phyloP scores from a whole-genome alignment of 768 basidiomycete genomes.

The Neoboletus subvelutipes region DNA sequence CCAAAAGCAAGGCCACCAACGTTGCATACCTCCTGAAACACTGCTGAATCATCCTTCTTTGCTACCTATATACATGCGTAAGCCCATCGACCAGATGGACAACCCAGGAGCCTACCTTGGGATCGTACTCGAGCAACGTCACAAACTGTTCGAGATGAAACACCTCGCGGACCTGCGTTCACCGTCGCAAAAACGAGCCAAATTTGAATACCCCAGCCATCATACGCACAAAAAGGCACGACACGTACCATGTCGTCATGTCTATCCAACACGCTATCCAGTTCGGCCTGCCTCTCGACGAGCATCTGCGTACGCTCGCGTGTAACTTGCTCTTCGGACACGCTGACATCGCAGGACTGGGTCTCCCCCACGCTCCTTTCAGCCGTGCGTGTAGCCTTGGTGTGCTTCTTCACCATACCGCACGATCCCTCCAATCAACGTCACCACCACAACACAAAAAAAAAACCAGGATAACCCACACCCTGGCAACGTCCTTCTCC shows the following conservation, averaged over 20 bases:
- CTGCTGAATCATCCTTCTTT: conserved; percentile 67
- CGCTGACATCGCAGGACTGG: conserved; percentile 1
- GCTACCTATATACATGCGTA: conserved; percentile 48
- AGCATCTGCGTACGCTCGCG: conserved; percentile 48
- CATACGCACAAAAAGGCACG: background rate
- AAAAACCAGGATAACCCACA: background rate
- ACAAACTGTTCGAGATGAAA: conserved; percentile 88
- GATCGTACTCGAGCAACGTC: conserved; percentile 75
- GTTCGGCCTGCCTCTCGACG: conserved; percentile 54
- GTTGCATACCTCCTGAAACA: conserved; percentile 68
- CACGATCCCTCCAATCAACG: background rate
- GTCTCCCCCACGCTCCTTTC: background rate
- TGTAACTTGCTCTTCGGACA: conserved; percentile 26
- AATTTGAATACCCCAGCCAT: background rate
- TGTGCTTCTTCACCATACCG: conserved; percentile 26
- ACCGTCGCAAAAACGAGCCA: background rate
- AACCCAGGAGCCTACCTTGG: conserved; percentile 45
- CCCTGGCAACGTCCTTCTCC: background rate
- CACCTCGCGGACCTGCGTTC: conserved; percentile 69
- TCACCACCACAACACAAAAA: conserved; percentile 6
- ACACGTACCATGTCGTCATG: conserved; percentile 75
- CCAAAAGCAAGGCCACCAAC: background rate
- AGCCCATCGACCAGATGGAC: background rate
- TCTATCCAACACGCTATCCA: conserved; percentile 56
- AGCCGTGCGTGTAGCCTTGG: conserved; percentile 6